Percentiles rank a stretch among this genome's conserved stretches.
Evolutionary conservation across 805 yeast species (phyloP).

Genomic region (Yarrowia sp.): DNA sequence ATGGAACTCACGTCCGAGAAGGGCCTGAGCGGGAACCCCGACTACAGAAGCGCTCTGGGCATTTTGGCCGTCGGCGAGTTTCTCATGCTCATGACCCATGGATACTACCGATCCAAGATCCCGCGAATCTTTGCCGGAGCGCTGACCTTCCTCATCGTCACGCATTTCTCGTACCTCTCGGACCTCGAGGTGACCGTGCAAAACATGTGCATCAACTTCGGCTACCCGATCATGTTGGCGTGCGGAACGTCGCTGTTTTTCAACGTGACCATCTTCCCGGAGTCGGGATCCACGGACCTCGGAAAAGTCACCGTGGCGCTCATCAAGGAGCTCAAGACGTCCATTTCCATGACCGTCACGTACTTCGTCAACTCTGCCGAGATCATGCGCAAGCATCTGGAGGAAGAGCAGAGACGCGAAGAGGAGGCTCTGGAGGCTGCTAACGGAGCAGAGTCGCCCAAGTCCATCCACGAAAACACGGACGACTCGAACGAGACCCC

Average conservation of each 20-base stretch:
- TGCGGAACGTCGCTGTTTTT: slow-evolving; percentile 47
- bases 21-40: neutral
- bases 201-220: slow-evolving; percentile 41
- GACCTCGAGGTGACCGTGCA: slow-evolving; percentile 39
- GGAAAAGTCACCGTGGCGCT: slow-evolving; percentile 46
- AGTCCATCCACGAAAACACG: neutral
- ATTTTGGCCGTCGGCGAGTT: slow-evolving; percentile 48
- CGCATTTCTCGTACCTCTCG: slow-evolving; percentile 49
- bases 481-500: slow-evolving; percentile 14
- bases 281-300: slow-evolving; percentile 50
- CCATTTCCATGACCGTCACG: slow-evolving; percentile 43
- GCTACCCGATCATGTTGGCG: slow-evolving; percentile 48
- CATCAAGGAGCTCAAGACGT: slow-evolving; percentile 43
- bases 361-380: slow-evolving; percentile 39
- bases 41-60: slow-evolving; percentile 43
- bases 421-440: neutral
- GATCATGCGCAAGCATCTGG: neutral
- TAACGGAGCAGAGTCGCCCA: neutral
- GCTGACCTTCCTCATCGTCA: slow-evolving; percentile 45
- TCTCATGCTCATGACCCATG: slow-evolving; percentile 49
- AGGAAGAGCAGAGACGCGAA: neutral
- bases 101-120: slow-evolving; percentile 49
- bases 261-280: slow-evolving; percentile 49
- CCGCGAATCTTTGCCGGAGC: slow-evolving; percentile 33
- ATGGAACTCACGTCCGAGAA: neutral